Conservation (phyloP, 2,329 filamentous ascomycete genomes). For the Fusarium verrucosum region DNA sequence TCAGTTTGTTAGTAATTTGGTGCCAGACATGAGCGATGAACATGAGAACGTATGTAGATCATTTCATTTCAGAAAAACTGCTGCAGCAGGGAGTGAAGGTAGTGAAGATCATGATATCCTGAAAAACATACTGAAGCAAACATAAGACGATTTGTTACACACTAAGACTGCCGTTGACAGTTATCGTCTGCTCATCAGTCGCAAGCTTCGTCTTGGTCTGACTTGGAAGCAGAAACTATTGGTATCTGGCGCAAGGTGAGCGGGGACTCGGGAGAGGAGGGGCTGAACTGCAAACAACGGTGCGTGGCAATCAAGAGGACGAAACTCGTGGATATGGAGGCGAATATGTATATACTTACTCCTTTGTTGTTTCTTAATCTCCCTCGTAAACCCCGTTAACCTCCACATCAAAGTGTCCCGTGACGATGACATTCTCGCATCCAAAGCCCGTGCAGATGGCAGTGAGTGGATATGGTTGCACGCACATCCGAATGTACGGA, state of each 20-base stretch:
- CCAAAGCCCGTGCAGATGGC: background rate
- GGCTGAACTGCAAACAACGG: conserved; percentile 10
- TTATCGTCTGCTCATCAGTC: conserved; percentile 3
- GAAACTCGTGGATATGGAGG: background rate
- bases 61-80: conserved; percentile 6
- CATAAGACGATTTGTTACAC: conserved; percentile 26
- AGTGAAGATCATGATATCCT: conserved; percentile 30
- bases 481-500: conserved; percentile 16
- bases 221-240: conserved; percentile 10
- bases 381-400: background rate
- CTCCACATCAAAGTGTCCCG: background rate
- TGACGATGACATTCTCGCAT: background rate
- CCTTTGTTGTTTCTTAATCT: conserved; percentile 6
- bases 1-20: background rate
- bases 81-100: conserved; percentile 20
- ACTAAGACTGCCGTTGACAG: conserved; percentile 1
- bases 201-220: background rate
- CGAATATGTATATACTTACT: background rate
- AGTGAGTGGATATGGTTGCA: conserved; percentile 11
- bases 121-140: conserved; percentile 19
- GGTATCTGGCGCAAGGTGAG: conserved; percentile 12
- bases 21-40: conserved; percentile 13
- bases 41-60: conserved; percentile 17
- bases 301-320: conserved; percentile 6
- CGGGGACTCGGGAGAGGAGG: conserved; percentile 15